Evolutionary conservation across 1,139 yeast genomes (phyloP).

Genomic region (Eremothecium cymbalariae): DNA sequence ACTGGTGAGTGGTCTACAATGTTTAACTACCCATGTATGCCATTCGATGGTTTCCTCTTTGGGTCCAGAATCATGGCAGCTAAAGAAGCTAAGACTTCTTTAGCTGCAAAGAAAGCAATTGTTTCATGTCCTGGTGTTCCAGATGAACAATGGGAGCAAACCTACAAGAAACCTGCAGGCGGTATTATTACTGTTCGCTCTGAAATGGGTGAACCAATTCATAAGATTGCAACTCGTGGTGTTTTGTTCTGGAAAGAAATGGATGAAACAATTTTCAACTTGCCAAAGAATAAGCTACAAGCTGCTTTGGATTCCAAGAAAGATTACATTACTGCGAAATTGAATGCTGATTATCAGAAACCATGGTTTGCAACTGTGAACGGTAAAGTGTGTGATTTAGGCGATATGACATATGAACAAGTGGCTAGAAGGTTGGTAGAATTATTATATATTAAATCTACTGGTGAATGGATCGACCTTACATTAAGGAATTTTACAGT

Average conservation of each 20-base stretch:
- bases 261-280: constrained; percentile 84
- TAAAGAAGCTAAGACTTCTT: constrained; percentile 89
- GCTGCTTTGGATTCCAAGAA: constrained; percentile 78
- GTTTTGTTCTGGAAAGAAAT: constrained; percentile 94
- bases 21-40: constrained; percentile 95
- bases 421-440: constrained; percentile 83
- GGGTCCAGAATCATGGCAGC: constrained; percentile 98
- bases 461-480: constrained; percentile 79
- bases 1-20: constrained; percentile 90
- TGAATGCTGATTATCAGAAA: constrained; percentile 93
- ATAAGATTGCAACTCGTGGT: constrained; percentile 97
- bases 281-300: constrained; percentile 82
- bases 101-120: constrained; percentile 88
- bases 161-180: constrained; percentile 93
- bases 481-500: constrained; percentile 84
- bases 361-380: constrained; percentile 75
- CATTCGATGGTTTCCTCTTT: constrained; percentile 92
- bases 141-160: constrained; percentile 84
- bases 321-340: constrained; percentile 72
- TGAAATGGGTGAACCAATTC: constrained; percentile 99
- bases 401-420: constrained; percentile 93
- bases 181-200: constrained; percentile 93
- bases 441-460: constrained; percentile 74
- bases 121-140: constrained; percentile 85
- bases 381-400: constrained; percentile 79